Evolutionary conservation across 2,329 filamentous ascomycete species (phyloP), one percentile per base, ranked within the genome.

Genomic region (Ustilaginoidea virens): DNA sequence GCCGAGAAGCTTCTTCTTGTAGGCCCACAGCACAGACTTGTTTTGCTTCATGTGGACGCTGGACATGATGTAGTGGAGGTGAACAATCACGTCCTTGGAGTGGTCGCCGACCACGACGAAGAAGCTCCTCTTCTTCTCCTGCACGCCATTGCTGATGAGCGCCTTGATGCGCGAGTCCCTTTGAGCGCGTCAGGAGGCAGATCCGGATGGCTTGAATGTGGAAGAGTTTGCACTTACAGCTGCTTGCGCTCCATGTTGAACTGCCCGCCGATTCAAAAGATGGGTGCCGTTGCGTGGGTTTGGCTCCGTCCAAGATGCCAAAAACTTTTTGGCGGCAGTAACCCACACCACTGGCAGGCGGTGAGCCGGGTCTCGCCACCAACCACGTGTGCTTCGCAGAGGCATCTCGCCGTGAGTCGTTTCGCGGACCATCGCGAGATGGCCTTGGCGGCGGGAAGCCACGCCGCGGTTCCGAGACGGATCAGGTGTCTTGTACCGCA

Each of bases 91-190:
- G 65, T 98, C 90, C 55, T 98, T 98, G 41, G 85, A 74, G 33
- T 74, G 74, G 54, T 98, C 51, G 47, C 90, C 90, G 25, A 98
- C 87, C 15, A 98, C 76, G 33, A 98, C 82, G 56, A 98, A 92
- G 63, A 98, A 94, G 60, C 81, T 92, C 54, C 90, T 74, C 63
- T 96, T 96, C 70, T 93, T 94, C 55, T 94, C 85, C 55, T 81
- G 82, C 36, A 86, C 66, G 40, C 80, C 80, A 79, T 93, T 94
- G 52, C 77, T 74, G 48, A 94, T 87, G 44, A 94, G 74, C 53
- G 85, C 77, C 35, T 79, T 80, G 46, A 94, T 92, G 55, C 85
- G 80, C 59, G 80, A 80, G 56, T 93, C 85, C 49, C 82, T 85
- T 5, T 3, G 23, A 16, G 38, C 4, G 14, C 3, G 18, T 14